Conservation (phyloP, 2,329 filamentous ascomycete genomes). For the Pseudogymnoascus sp. region DNA sequence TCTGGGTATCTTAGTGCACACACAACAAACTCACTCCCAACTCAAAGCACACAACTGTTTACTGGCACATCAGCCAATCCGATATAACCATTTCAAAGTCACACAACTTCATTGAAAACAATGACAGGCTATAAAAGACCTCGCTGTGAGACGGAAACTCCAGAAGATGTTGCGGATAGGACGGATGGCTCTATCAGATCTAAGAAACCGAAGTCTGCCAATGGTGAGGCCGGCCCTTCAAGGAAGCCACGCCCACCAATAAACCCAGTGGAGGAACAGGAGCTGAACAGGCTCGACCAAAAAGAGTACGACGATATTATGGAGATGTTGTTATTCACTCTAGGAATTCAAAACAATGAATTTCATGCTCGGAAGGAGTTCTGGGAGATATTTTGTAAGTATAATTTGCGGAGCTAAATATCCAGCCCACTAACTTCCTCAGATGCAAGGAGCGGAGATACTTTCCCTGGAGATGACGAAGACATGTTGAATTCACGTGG, state of each 20-base stretch:
- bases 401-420: neutral
- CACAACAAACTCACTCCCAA: neutral
- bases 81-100: neutral
- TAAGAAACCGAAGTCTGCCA: neutral
- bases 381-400: neutral
- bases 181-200: too few species aligned
- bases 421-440: neutral
- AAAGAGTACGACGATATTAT: neutral
- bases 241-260: neutral
- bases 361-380: neutral
- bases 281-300: neutral
- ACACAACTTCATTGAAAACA: neutral
- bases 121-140: neutral
- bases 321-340: neutral
- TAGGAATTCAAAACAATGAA: neutral
- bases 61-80: neutral
- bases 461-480: neutral
- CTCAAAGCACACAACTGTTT: neutral
- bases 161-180: neutral
- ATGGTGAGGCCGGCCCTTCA: neutral
- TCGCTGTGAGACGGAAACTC: neutral
- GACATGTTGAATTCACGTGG: neutral
- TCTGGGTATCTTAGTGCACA: neutral
- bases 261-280: neutral
- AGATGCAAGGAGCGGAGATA: neutral